These are phyloP conservation scores for Pseudocercospora fuligena DNA, from an alignment of 2,329 filamentous ascomycete genomes.

Conservation along the genomic window DNA sequence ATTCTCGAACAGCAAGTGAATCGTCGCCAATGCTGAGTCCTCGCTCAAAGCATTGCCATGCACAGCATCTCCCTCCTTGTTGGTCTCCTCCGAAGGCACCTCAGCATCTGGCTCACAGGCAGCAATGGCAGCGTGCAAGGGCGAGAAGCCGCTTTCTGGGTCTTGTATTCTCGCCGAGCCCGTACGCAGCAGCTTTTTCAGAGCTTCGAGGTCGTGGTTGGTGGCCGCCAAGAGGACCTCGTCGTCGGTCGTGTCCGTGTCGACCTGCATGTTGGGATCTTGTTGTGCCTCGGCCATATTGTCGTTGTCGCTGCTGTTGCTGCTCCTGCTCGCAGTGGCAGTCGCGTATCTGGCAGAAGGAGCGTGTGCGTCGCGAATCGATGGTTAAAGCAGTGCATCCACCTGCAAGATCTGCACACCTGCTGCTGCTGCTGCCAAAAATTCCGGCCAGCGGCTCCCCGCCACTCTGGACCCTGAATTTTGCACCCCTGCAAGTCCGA, in stretches of 20 bases:
- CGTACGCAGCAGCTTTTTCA: constrained; percentile 71
- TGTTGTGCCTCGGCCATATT: constrained; percentile 17
- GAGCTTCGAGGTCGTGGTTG: constrained; percentile 67
- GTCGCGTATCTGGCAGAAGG: background rate
- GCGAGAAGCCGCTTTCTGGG: constrained; percentile 80
- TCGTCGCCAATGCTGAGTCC: constrained; percentile 67
- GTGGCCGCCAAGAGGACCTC: constrained; percentile 69
- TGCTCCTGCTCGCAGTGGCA: background rate
- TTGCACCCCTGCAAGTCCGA: background rate
- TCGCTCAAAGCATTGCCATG: constrained; percentile 46
- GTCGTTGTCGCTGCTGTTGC: background rate
- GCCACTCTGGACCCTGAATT: background rate
- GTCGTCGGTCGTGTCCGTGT: constrained; percentile 56
- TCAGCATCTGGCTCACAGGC: constrained; percentile 53
- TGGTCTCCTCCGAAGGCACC: constrained; percentile 33
- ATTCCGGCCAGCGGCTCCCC: background rate
- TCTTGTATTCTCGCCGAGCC: constrained; percentile 77
- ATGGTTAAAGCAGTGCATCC: background rate
- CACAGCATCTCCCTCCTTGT: constrained; percentile 41
- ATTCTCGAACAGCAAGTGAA: constrained; percentile 78
- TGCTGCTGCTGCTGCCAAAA: background rate
- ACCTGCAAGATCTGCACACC: background rate
- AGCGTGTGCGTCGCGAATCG: background rate
- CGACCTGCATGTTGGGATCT: constrained; percentile 36
- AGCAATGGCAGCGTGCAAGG: constrained; percentile 89